Conservation (phyloP, 1,284 basidiomycete species). For the Malassezia dermatis region DNA sequence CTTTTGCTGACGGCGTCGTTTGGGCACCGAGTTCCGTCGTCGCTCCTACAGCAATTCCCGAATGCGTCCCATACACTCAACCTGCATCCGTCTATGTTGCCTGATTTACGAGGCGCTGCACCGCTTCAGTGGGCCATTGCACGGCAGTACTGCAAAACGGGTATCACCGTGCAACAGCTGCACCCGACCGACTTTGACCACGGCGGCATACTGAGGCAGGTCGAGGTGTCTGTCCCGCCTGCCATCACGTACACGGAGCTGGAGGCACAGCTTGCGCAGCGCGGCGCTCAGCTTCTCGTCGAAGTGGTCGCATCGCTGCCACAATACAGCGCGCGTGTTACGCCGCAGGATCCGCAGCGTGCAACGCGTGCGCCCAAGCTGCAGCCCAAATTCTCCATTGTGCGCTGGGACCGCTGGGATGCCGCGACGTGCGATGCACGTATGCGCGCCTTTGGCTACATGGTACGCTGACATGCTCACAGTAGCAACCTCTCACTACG, state of each 20-base stretch:
- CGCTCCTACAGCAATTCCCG: slow-evolving; percentile 60
- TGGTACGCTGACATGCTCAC: slow-evolving; percentile 11
- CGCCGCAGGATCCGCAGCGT: slow-evolving; percentile 18
- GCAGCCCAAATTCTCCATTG: slow-evolving; percentile 12
- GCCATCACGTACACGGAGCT: slow-evolving; percentile 1
- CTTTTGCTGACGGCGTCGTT: slow-evolving; percentile 83
- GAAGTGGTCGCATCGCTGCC: slow-evolving; percentile 60
- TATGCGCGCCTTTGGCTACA: slow-evolving; percentile 26
- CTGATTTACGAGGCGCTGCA: slow-evolving; percentile 77
- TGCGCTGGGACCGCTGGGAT: slow-evolving; percentile 25
- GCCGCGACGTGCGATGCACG: slow-evolving; percentile 29
- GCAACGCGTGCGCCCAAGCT: slow-evolving; percentile 31
- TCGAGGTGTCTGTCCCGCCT: background rate
- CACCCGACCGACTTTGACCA: slow-evolving; percentile 26
- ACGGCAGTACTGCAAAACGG: slow-evolving; percentile 17
- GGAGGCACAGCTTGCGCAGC: slow-evolving; percentile 13
- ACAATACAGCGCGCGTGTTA: slow-evolving; percentile 49
- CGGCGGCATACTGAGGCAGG: slow-evolving; percentile 19
- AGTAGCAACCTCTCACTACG: slow-evolving; percentile 19
- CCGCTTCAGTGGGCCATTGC: slow-evolving; percentile 75
- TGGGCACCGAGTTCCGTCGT: slow-evolving; percentile 68
- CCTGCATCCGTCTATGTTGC: slow-evolving; percentile 81
- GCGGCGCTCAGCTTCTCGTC: slow-evolving; percentile 63
- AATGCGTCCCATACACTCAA: slow-evolving; percentile 61
- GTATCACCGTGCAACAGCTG: slow-evolving; percentile 33